Percentiles rank a stretch among this genome's conserved stretches.
Conservation (phyloP, 495 filamentous ascomycete genomes). For the Xylaria palmicola region DNA sequence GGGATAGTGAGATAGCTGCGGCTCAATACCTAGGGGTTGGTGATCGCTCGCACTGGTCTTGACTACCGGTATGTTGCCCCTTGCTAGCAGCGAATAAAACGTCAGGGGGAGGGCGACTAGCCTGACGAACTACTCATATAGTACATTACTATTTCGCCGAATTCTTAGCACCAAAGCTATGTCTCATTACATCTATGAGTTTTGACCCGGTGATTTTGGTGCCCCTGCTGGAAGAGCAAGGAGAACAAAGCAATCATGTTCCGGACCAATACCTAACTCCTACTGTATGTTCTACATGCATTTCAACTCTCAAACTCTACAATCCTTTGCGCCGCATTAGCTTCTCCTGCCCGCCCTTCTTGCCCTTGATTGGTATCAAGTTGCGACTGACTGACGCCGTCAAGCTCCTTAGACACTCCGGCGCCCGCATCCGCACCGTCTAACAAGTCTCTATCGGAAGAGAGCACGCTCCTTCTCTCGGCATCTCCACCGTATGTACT, state of each 20-base stretch:
- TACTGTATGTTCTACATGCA: conserved; percentile 20
- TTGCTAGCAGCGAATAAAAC: neutral
- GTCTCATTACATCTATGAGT: conserved; percentile 3
- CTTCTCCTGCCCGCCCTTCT: conserved; percentile 22
- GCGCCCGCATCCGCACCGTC: conserved; percentile 76
- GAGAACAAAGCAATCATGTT: conserved; percentile 20
- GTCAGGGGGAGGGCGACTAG: neutral
- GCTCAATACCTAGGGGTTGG: conserved; percentile 4
- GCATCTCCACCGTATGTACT: conserved; percentile 29
- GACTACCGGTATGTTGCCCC: neutral
- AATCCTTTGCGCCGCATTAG: conserved; percentile 35
- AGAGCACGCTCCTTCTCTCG: conserved; percentile 63
- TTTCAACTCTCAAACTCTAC: conserved; percentile 42
- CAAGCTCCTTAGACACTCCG: conserved; percentile 31
- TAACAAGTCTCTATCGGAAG: conserved; percentile 73
- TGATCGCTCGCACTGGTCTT: neutral
- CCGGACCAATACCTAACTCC: conserved; percentile 24
- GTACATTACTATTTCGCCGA: neutral
- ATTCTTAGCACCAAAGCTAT: neutral
- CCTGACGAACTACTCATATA: neutral
- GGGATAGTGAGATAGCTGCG: too few relatives aligned
- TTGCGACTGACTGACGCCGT: conserved; percentile 22
- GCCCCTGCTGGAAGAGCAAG: neutral
- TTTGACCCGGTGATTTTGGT: conserved; percentile 3
- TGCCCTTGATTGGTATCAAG: conserved; percentile 23